Evolutionary conservation across 1,284 basidiomycete genomes (phyloP), one percentile per base, ranked within the genome.

Genomic region (Puccinia hordei): DNA sequence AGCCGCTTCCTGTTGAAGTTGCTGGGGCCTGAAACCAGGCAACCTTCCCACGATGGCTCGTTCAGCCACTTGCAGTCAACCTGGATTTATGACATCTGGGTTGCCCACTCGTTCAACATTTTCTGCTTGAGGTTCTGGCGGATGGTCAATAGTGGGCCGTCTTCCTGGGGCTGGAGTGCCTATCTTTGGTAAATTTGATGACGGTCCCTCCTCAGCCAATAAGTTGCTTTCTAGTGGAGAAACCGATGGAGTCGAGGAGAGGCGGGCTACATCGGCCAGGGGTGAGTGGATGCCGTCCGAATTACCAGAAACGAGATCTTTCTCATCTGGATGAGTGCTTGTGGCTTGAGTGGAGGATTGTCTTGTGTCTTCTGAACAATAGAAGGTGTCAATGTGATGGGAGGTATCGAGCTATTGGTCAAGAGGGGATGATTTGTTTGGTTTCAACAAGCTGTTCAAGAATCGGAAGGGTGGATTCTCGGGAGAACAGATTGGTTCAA

Each of bases 401-500:
- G 61, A 46, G 71, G 57, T 46, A 10, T 2, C 63, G 57, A 51
- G 35, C 15, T 46, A 73, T 66, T 66, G 65, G 35, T 66, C 65
- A 44, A 44, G 65, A 66, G 19, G 3, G 15, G 65, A 44, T 44
- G 65, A 66, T 44, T 41, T 22, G 65, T 35, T 6, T 13, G n/a
- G 5, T 9, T 24, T 73, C 72, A 17, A 61, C 38, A 19, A 61
- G 24, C 57, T 73, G 72, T 10, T 49, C 53, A 44, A 73, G 57
- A 46, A n/a, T 46, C n/a, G 72, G 55, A 41, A 73, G 72, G 55
- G 33, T 41, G 2, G 38, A 15, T 22, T 61, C 15, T 24, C n/a
- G 72, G n/a, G 57, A 59, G 27, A 73, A 73, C 27, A 73, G 57
- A 73, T 61, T 33, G 6, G 72, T 17, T 73, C 53, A 61, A 15